These are phyloP conservation scores for Salvia hispanica DNA, from an alignment of 257 asterid genomes.

Conservation along the genomic window DNA sequence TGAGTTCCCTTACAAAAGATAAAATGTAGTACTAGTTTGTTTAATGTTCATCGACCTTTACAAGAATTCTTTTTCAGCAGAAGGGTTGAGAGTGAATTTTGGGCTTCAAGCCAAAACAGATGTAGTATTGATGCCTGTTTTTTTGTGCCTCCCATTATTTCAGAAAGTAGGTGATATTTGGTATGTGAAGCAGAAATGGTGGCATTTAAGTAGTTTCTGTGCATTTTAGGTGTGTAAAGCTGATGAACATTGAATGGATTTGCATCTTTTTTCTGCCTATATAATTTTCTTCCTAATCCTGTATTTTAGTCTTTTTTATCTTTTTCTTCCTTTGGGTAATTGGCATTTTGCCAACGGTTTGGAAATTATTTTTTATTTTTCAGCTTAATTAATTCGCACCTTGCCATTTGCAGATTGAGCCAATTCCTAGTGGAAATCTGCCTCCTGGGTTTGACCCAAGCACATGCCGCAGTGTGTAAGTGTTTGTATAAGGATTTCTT, in stretches of 20 bases:
- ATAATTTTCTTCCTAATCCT: neutral
- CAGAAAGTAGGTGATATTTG: conserved; percentile 4
- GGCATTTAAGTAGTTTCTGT: conserved; percentile 9
- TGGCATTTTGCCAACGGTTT: conserved; percentile 14
- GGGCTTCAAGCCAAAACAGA: conserved; percentile 12
- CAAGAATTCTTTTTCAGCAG: neutral
- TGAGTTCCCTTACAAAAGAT: neutral
- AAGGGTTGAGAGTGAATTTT: neutral
- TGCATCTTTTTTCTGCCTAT: neutral
- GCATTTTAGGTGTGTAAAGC: conserved; percentile 1
- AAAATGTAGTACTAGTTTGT: neutral
- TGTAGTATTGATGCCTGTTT: neutral
- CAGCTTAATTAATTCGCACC: conserved; percentile 6
- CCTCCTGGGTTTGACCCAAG: conserved; percentile 99
- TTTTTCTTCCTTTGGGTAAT: conserved; percentile 2
- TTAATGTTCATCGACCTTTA: neutral
- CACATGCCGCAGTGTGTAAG: conserved; percentile 99
- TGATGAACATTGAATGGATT: neutral
- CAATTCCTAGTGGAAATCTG: conserved; percentile 95
- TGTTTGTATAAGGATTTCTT: conserved; percentile 39
- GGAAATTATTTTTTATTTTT: conserved; percentile 31
- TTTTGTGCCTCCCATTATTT: neutral
- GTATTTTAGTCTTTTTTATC: neutral
- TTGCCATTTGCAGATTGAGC: conserved; percentile 78
- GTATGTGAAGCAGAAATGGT: neutral